Percentiles rank a stretch among this genome's conserved stretches.
These are phyloP conservation scores for Rhizoclosmatium globosum DNA, from an alignment of 192 early-diverging fungal species.

Conservation along the genomic window DNA sequence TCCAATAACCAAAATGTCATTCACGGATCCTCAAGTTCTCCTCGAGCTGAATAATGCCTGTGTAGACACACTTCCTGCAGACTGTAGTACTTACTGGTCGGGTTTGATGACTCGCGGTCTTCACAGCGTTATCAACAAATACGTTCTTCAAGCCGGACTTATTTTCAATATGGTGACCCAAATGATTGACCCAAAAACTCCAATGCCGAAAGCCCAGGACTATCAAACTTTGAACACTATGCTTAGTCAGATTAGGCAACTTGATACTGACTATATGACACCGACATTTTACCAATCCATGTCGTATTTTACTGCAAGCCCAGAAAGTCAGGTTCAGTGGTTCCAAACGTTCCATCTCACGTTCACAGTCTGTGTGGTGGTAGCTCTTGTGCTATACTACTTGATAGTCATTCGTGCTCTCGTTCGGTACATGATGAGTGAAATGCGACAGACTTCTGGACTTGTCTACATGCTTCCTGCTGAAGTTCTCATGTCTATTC, in stretches of 20 bases:
- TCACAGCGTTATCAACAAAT: conserved; percentile 31
- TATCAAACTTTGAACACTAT: conserved; percentile 8
- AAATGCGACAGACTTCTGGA: conserved; percentile 37
- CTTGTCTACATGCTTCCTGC: conserved; percentile 52
- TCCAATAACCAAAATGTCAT: neutral
- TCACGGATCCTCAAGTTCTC: neutral
- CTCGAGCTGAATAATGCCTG: conserved; percentile 41
- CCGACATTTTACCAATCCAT: conserved; percentile 21
- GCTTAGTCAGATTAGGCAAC: conserved; percentile 12
- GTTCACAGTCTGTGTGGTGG: conserved; percentile 37
- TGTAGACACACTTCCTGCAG: conserved; percentile 18
- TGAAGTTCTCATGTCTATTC: conserved; percentile 42
- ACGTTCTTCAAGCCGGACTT: neutral
- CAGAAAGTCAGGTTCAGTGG: conserved; percentile 8
- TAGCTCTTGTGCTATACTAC: conserved; percentile 22
- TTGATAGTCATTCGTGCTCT: conserved; percentile 40
- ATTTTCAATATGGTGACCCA: conserved; percentile 2
- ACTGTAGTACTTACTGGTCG: conserved; percentile 42
- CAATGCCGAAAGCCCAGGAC: neutral
- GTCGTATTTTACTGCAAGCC: neutral
- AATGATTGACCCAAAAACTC: neutral
- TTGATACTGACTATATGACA: conserved; percentile 34
- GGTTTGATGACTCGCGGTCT: conserved; percentile 41
- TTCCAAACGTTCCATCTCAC: conserved; percentile 44
- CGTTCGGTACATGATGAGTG: conserved; percentile 28